These are phyloP conservation scores for Cylindrodendrum hubeiense DNA, from an alignment of 2,329 filamentous ascomycete species.

Conservation along the genomic window DNA sequence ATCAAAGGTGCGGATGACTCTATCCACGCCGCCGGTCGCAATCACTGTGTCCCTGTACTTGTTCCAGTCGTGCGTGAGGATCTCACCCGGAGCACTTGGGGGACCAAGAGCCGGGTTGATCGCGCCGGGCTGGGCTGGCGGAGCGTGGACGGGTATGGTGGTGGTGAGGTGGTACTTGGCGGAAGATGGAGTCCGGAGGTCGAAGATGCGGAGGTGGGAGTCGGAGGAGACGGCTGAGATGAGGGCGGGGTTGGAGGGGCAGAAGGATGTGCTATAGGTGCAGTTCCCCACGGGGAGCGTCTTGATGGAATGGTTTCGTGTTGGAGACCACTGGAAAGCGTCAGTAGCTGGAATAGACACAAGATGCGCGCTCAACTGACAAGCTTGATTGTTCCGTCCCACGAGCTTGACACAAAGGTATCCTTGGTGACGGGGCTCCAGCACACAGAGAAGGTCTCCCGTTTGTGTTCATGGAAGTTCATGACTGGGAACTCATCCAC, in stretches of 20 bases:
- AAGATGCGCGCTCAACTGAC: conserved; percentile 53
- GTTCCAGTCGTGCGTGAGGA: conserved; percentile 98
- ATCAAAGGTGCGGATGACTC: conserved; percentile 89
- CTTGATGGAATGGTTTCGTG: conserved; percentile 77
- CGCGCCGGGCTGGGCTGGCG: conserved; percentile 61
- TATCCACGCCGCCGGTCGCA: conserved; percentile 91
- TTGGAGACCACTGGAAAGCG: conserved; percentile 80
- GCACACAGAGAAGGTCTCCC: conserved; percentile 91
- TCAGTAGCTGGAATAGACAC: not conserved
- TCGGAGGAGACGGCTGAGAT: conserved; percentile 91
- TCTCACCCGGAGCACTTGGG: conserved; percentile 77
- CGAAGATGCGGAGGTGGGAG: conserved; percentile 89
- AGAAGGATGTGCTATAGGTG: conserved; percentile 94
- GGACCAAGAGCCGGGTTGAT: conserved; percentile 28
- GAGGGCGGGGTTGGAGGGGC: conserved; percentile 86
- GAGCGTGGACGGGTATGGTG: conserved; percentile 85
- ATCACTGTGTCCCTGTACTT: conserved; percentile 91
- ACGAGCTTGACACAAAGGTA: conserved; percentile 90
- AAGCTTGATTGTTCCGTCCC: conserved; percentile 96
- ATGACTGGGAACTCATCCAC: conserved; percentile 88
- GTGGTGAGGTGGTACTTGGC: conserved; percentile 89
- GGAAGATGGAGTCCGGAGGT: conserved; percentile 86
- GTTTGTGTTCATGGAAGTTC: conserved; percentile 92
- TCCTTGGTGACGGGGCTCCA: conserved; percentile 96
- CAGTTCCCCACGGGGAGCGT: conserved; percentile 94